Base-by-base conservation (phyloP, 169 alveolate genomes). In the Cryptosporidium parvum region DNA sequence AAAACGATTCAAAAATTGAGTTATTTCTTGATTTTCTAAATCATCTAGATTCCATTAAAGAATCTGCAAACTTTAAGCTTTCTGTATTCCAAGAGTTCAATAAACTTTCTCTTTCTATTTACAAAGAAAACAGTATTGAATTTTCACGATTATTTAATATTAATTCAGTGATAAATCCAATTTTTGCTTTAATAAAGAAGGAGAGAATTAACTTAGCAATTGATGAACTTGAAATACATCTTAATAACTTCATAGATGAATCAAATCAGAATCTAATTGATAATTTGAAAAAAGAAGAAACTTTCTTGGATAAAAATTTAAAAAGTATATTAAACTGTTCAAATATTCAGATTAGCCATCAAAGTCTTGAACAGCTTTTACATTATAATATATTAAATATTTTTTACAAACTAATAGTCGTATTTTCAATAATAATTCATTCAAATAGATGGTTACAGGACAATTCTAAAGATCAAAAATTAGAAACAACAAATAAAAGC, bases 171-270 rank as follows among this genome's bases (percentile, higher is more conserved):
- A 62, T 80, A n/a, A 14, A 80, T 62, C 89, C 89, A 8, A 80
- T 80, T 29, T 6, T 80, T 33, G 67, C 48, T 21, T 31, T 80
- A 44, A 26, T 80, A 10, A 80, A 67, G 65, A 80, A 45, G 42
- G 80, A 51, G 37, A 59, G 89, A 21, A 80, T 80, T 44, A 65
- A 44, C 1, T 65, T 80, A 10, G 89, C 89, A 44, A 45, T 80
- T 62, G 89, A 80, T 39, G 89, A 80, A 2, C 48, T 80, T 21
- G 89, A 80, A 18, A n/a, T 48, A n/a, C 59, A 80, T 9, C 21
- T 80, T 29, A 80, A 62, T 45, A 48, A 80, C 18, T 62, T 45
- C 12, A 44, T 80, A 9, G 89, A 80, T 10, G 51, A 80, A 31
- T 23, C 7, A 45, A 80, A 62, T 51, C 16, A 42, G 44, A 1